phyloP scores from a whole-genome alignment of 2,329 filamentous ascomycete species.

The Epichloe uncinata region DNA sequence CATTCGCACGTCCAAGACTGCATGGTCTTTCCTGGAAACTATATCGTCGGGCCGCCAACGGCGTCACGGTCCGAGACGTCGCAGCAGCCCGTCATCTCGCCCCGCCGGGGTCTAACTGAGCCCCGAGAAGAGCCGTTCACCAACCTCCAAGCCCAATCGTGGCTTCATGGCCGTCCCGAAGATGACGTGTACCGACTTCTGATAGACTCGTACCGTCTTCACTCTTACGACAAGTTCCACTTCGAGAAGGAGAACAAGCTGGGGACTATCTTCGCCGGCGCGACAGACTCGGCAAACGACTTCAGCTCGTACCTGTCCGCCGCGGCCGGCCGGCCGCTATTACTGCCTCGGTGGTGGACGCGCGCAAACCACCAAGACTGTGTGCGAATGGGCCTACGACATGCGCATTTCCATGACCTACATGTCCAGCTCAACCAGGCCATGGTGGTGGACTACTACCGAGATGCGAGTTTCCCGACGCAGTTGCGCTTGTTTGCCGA shows the following conservation, averaged over 20 bases:
- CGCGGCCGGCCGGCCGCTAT: constrained; percentile 1
- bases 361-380: constrained; percentile 19
- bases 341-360: constrained; percentile 28
- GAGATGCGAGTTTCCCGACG: constrained; percentile 24
- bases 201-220: constrained; percentile 30
- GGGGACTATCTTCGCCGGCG: constrained; percentile 11
- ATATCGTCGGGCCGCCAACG: neutral
- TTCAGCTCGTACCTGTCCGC: constrained; percentile 20
- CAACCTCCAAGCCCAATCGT: constrained; percentile 19
- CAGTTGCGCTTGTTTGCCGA: constrained; percentile 30
- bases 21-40: constrained; percentile 1
- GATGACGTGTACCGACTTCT: constrained; percentile 28
- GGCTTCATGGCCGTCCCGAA: constrained; percentile 24
- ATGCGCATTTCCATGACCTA: constrained; percentile 14
- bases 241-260: constrained; percentile 7
- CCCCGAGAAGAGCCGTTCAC: constrained; percentile 19
- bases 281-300: constrained; percentile 10
- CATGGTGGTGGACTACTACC: constrained; percentile 23
- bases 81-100: constrained; percentile 1
- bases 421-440: constrained; percentile 12
- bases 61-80: neutral
- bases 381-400: constrained; percentile 14
- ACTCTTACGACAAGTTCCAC: constrained; percentile 18
- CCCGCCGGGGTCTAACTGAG: constrained; percentile 9
- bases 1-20: constrained; percentile 2